Percentiles rank a stretch among this genome's conserved stretches.
phyloP scores from a whole-genome alignment of 2,329 filamentous ascomycete genomes.

The Fusarium caatingaense region DNA sequence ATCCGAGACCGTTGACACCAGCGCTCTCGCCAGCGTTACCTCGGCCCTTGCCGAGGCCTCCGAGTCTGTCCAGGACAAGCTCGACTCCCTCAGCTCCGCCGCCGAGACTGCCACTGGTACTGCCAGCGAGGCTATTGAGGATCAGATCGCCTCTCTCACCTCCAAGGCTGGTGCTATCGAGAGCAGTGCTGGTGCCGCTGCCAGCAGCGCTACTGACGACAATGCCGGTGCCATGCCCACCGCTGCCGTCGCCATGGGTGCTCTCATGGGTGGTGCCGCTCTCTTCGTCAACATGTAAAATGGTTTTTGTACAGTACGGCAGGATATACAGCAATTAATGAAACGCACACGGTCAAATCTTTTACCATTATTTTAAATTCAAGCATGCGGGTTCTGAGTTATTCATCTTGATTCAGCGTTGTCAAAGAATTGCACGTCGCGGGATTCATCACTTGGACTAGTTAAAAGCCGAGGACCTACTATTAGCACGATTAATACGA shows the following conservation, averaged over 20 bases:
- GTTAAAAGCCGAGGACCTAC: constrained; percentile 12
- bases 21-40: constrained; percentile 25
- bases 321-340: constrained; percentile 16
- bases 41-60: constrained; percentile 33
- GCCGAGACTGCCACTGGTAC: constrained; percentile 43
- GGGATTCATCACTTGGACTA: constrained; percentile 20
- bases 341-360: constrained; percentile 19
- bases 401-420: not conserved
- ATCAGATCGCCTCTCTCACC: constrained; percentile 31
- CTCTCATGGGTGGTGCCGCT: constrained; percentile 60
- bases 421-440: not conserved
- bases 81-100: constrained; percentile 44
- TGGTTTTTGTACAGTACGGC: not conserved
- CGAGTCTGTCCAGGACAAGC: constrained; percentile 13
- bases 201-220: constrained; percentile 35
- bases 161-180: constrained; percentile 26
- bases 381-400: not conserved
- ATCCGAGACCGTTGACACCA: constrained; percentile 33
- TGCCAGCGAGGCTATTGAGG: constrained; percentile 30
- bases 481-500: constrained; percentile 1
- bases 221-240: constrained; percentile 53
- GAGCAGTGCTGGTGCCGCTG: constrained; percentile 19
- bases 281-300: constrained; percentile 59
- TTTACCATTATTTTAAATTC: not conserved
- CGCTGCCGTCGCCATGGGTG: constrained; percentile 58